Evolutionary conservation across 805 yeast genomes (phyloP), one percentile per base, ranked within the genome.

Genomic region (Saccharomycopsis sp.): DNA sequence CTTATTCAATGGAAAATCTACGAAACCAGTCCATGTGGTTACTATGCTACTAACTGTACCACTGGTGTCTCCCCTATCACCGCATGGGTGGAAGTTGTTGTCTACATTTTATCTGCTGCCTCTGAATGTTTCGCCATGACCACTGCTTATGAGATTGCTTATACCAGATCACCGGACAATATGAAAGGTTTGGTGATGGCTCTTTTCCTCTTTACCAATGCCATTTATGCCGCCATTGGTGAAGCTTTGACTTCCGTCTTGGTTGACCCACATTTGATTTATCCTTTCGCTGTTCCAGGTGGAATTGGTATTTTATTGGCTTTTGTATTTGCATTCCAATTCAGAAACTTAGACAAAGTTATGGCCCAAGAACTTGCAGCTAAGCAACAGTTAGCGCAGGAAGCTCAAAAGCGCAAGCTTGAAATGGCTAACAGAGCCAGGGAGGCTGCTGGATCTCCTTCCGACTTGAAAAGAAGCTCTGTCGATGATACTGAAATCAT

Each of bases 61-160:
- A 12, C 58, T 24, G 64, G 62, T n/a, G 55, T 64, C 4, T 41
- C 65, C 4, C 71, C 71, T 5, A 52, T 73, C 41, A 61, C 69
- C 2, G 73, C 73, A 20, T 70, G 75, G 75, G 53, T 61, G 54
- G 67, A 66, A 50, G 74, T 64, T 51, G 51, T 62, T 20, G 58
- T 58, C 24, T 60, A 60, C 54, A 41, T 73, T n/a, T 66, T 79
- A 53, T 74, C 75, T 41, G 84, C 83, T 18, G 71, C 74, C 8
- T 79, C 82, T 53, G 84, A 80, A 65, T 79, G 82, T 66, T 79
- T 79, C 63, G 77, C 81, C 12, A 74, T 68, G 56, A 74, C 75
- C 29, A 79, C 83, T 14, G 81, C 77, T 37, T 80, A 79, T 63
- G 83, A 80, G 66, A 68, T 79, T 58, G 83, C 84, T 0, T 80